Evolutionary conservation across 2,329 filamentous ascomycete species (phyloP), one percentile per base, ranked within the genome.

Genomic region (Fusarium sarcochroum): DNA sequence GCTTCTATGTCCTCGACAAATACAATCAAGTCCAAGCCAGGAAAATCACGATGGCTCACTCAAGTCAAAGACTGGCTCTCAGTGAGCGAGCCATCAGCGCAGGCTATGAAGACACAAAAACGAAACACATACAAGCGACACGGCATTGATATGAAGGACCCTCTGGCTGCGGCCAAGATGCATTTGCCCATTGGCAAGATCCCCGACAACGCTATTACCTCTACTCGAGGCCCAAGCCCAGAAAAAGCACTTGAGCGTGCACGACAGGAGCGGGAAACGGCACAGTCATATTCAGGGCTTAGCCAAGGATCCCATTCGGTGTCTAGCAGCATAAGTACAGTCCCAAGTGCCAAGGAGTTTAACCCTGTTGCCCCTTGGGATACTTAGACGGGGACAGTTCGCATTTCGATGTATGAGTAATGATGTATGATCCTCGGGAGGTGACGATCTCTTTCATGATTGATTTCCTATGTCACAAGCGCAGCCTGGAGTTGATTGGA

Each of bases 51-150:
- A 37, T 85, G 83, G 81, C 57, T 84, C 21, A 75, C 75, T 8
- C 80, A 82, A 27, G 72, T 85, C 47, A 87, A 84, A 60, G 79
- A 77, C 44, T 87, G 85, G 85, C 72, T 86, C 9, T 78, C 78
- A 3, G 78, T 80, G 21, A 83, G 81, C 47, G 85, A 87, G 64
- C 85, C 85, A 13, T 86, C 85, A 1, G 78, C 79, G 3, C 81
- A 84, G 44, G 85, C 83, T 2, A 76, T 85, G 67, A 84, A 81
- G 66, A 73, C 82, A 15, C 82, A 85, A 64, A 83, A 81, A 68
- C 80, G 77, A 52, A 77, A 79, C 15, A 76, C 79, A 2, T 85
- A 79, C 64, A 76, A 79, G 46, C 82, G 77, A 41, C 80, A 82
- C n/a, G 83, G 83, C 20, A 74, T 86, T 50, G 74, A 81, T 18